Conservation (phyloP, 306 rosid species). For the Leucaena leucocephala region DNA sequence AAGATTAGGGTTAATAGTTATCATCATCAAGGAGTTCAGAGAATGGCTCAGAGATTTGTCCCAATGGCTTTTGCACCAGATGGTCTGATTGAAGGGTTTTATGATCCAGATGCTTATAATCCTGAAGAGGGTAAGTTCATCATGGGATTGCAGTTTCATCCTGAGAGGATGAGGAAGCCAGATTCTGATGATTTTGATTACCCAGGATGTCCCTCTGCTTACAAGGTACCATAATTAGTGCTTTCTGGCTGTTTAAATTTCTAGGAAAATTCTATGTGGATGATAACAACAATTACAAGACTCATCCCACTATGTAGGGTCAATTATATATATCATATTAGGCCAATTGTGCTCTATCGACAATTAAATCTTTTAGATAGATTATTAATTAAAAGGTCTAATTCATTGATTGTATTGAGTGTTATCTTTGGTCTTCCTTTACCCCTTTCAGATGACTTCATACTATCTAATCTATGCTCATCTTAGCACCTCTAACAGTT, state of each 20-base stretch:
- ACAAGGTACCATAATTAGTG: constrained; percentile 52
- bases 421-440: no score
- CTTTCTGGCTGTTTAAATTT: not conserved
- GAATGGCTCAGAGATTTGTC: constrained; percentile 75
- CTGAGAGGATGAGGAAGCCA: constrained; percentile 76
- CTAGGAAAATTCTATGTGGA: no score
- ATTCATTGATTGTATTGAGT: no score
- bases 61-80: constrained; percentile 87
- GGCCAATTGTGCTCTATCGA: no score
- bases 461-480: no score
- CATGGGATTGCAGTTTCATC: constrained; percentile 96
- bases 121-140: constrained; percentile 92
- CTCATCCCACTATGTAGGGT: no score
- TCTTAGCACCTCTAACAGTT: no score
- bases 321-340: no score
- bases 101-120: constrained; percentile 86
- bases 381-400: no score
- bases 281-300: no score
- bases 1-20: constrained; percentile 82
- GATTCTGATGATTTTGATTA: constrained; percentile 88
- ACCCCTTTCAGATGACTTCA: no score
- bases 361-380: no score
- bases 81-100: constrained; percentile 87
- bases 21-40: constrained; percentile 95
- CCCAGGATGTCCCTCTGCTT: constrained; percentile 84